These are phyloP conservation scores for Naematelia encephala DNA, from an alignment of 768 basidiomycete species.

Conservation along the genomic window DNA sequence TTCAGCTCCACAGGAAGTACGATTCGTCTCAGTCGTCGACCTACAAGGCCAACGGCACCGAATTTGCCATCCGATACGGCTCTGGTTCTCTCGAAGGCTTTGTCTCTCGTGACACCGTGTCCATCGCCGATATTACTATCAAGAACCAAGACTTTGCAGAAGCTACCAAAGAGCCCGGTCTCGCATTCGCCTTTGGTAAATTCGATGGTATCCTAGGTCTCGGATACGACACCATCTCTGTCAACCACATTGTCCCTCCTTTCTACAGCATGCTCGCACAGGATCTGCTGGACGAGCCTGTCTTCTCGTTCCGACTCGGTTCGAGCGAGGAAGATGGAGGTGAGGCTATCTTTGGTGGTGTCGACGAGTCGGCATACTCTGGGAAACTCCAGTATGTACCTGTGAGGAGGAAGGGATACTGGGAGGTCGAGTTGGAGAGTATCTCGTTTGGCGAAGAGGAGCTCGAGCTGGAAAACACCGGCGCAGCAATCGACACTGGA, in stretches of 20 bases:
- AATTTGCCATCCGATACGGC: conserved; percentile 89
- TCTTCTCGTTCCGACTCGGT: conserved; percentile 94
- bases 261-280: conserved; percentile 90
- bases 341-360: conserved; percentile 85
- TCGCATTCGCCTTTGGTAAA: conserved; percentile 84
- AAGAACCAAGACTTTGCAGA: conserved; percentile 84
- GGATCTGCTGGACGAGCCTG: conserved; percentile 71
- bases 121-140: conserved; percentile 78
- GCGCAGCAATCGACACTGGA: conserved; percentile 61
- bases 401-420: conserved; percentile 90
- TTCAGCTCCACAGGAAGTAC: conserved; percentile 78
- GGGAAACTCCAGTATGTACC: conserved; percentile 85
- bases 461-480: conserved; percentile 87
- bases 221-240: conserved; percentile 84
- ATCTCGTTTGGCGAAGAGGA: conserved; percentile 79
- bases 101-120: conserved; percentile 75
- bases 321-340: conserved; percentile 82
- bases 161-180: conserved; percentile 90
- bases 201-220: conserved; percentile 95
- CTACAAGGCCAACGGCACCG: conserved; percentile 82
- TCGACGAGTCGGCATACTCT: conserved; percentile 70
- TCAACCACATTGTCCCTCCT: conserved; percentile 86
- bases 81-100: conserved; percentile 96
- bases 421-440: conserved; percentile 93
- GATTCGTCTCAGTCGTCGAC: conserved; percentile 73